A percentile compares a stretch with the other conserved stretches of the same genome.
Evolutionary conservation across 2,329 filamentous ascomycete species (phyloP).

Genomic region (Aquanectria penicillioides): DNA sequence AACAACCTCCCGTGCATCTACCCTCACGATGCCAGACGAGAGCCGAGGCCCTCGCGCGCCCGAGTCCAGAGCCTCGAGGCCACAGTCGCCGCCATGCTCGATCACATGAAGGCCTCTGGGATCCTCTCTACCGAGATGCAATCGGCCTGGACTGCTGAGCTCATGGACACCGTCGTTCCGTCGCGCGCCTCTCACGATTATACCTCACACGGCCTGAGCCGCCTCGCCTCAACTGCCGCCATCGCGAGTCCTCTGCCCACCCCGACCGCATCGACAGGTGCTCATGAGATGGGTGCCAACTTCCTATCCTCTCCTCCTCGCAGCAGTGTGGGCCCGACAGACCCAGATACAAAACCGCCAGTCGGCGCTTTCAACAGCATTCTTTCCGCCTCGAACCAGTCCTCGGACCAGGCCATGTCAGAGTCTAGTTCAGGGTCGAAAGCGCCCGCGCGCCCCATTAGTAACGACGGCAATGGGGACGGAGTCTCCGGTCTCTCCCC

Average conservation of each 20-base stretch:
- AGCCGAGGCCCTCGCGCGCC: conserved; percentile 45
- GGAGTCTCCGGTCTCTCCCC: conserved; percentile 43
- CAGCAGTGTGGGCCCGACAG: conserved; percentile 40
- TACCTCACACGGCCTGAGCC: conserved; percentile 40
- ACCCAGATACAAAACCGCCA: conserved; percentile 38
- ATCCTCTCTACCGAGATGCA: conserved; percentile 41
- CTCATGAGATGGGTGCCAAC: conserved; percentile 40
- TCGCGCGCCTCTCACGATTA: conserved; percentile 37
- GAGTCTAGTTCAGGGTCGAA: conserved; percentile 32
- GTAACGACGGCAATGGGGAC: conserved; percentile 43
- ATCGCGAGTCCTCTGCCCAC: conserved; percentile 43
- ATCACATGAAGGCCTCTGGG: conserved; percentile 47
- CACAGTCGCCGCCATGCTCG: conserved; percentile 42
- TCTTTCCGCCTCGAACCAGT: conserved; percentile 29
- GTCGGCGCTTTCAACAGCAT: conserved; percentile 39
- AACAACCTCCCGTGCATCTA: conserved; percentile 44
- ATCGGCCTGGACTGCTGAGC: conserved; percentile 39
- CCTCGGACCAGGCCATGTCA: conserved; percentile 19
- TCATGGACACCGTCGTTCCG: conserved; percentile 37
- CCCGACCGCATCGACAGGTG: conserved; percentile 35
- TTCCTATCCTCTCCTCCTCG: conserved; percentile 42
- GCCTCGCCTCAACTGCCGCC: conserved; percentile 42
- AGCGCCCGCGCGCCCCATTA: conserved; percentile 34
- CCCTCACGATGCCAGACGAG: conserved; percentile 47
- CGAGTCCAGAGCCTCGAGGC: conserved; percentile 45